phyloP scores from a whole-genome alignment of 805 yeast species.

The Crinitomyces ghanaensis region DNA sequence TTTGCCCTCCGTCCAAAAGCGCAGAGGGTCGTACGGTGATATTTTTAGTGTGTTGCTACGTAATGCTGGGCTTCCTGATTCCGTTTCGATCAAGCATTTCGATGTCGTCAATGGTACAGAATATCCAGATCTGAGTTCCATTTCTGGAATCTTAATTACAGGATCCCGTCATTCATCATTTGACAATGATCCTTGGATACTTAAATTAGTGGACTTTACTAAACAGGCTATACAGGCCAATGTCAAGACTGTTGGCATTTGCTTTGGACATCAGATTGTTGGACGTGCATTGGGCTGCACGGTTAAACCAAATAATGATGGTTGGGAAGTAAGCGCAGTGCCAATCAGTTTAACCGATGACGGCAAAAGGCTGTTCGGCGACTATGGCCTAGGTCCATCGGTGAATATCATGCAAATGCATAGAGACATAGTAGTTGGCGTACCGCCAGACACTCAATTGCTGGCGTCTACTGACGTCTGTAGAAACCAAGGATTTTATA shows the following conservation, averaged over 20 bases:
- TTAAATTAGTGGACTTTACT: conserved; percentile 22
- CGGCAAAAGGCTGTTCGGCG: conserved; percentile 27
- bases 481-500: conserved; percentile 54
- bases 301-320: conserved; percentile 46
- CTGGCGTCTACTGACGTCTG: conserved; percentile 50
- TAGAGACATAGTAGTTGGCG: conserved; percentile 40
- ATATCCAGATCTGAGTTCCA: conserved; percentile 18
- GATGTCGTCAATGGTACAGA: conserved; percentile 22
- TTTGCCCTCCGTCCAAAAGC: background rate
- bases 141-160: conserved; percentile 27
- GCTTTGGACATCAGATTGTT: conserved; percentile 82
- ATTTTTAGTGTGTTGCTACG: conserved; percentile 21
- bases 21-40: conserved; percentile 24
- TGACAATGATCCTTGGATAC: conserved; percentile 27
- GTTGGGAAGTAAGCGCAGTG: conserved; percentile 65
- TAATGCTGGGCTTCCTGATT: conserved; percentile 17
- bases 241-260: conserved; percentile 35
- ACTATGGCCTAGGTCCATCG: conserved; percentile 16
- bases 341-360: conserved; percentile 37
- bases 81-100: conserved; percentile 12
- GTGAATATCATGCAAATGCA: conserved; percentile 46
- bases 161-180: conserved; percentile 29
- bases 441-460: conserved; percentile 30
- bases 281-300: conserved; percentile 53
- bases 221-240: conserved; percentile 10